These are phyloP conservation scores for Phytophthora pisi DNA, from an alignment of 352 stramenopile species.

Conservation along the genomic window DNA sequence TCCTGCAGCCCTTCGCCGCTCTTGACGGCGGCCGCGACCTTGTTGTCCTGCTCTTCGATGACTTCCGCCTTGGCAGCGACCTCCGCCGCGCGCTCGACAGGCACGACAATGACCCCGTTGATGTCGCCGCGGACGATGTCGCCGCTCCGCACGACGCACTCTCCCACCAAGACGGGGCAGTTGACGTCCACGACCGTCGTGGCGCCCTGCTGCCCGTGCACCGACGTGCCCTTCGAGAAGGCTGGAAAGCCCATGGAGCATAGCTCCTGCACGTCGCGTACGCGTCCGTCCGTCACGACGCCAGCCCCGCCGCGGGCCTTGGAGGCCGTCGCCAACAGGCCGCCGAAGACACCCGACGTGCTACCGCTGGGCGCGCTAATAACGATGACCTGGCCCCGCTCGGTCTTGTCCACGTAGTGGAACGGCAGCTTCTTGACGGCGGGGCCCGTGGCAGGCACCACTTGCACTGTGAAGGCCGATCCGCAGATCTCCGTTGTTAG, in stretches of 20 bases:
- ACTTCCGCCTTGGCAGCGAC: conserved; percentile 72
- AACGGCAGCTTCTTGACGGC: conserved; percentile 70
- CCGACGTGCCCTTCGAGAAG: conserved; percentile 72
- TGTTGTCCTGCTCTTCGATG: conserved; percentile 84
- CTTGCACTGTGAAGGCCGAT: conserved; percentile 65
- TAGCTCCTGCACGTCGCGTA: conserved; percentile 79
- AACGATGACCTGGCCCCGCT: conserved; percentile 80
- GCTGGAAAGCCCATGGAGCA: conserved; percentile 70
- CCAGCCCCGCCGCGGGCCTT: conserved; percentile 70
- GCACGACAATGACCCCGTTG: conserved; percentile 84
- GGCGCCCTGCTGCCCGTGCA: conserved; percentile 68
- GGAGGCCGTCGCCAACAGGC: conserved; percentile 66
- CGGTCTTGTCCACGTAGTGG: conserved; percentile 79
- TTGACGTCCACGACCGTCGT: conserved; percentile 74
- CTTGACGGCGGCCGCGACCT: conserved; percentile 76
- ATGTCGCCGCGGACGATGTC: conserved; percentile 83
- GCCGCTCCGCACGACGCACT: conserved; percentile 72
- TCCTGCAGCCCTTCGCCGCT: conserved; percentile 68
- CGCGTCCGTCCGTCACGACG: conserved; percentile 77
- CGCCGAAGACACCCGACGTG: conserved; percentile 75
- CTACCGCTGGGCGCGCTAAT: conserved; percentile 66
- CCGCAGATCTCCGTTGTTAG: conserved; percentile 70
- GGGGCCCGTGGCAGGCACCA: conserved; percentile 65
- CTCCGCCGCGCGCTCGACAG: conserved; percentile 66
- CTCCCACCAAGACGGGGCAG: conserved; percentile 66